Conservation (phyloP, 2,329 filamentous ascomycete genomes). For the Curvularia lunata region DNA sequence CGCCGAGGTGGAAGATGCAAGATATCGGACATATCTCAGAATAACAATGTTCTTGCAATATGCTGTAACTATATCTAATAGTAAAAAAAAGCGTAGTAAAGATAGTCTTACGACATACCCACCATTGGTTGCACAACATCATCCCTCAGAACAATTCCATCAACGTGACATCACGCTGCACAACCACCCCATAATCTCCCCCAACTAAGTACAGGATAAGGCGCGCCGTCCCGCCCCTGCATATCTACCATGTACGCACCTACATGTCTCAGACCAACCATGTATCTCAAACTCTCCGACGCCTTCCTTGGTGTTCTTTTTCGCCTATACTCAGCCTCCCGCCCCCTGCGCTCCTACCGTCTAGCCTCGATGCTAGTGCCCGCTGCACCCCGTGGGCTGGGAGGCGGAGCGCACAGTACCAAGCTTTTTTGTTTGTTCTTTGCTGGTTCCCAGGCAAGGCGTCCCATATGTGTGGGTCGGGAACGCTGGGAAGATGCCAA, state of each 20-base stretch:
- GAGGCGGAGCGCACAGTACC: neutral
- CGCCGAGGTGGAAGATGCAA: neutral
- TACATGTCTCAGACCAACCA: neutral
- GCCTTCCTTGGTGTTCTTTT: neutral
- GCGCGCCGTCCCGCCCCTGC: neutral
- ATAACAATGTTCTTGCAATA: too few relatives aligned
- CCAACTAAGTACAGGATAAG: neutral
- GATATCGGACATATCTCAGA: neutral
- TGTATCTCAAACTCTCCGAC: neutral
- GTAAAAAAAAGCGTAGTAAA: too few relatives aligned
- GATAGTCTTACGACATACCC: too few relatives aligned
- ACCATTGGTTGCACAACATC: too few relatives aligned
- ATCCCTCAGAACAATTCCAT: neutral
- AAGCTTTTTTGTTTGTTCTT: neutral
- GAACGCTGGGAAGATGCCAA: neutral
- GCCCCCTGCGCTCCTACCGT: neutral
- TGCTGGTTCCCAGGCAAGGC: neutral
- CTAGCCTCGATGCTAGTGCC: neutral
- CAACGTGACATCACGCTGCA: neutral
- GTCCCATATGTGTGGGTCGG: neutral
- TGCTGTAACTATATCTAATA: too few relatives aligned
- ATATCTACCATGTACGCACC: conserved; percentile 1
- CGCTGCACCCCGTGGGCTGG: neutral
- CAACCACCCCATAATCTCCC: neutral
- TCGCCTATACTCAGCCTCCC: neutral